Evolutionary conservation across 208 protist species (phyloP).

Genomic region (Porcisia hertigi): DNA sequence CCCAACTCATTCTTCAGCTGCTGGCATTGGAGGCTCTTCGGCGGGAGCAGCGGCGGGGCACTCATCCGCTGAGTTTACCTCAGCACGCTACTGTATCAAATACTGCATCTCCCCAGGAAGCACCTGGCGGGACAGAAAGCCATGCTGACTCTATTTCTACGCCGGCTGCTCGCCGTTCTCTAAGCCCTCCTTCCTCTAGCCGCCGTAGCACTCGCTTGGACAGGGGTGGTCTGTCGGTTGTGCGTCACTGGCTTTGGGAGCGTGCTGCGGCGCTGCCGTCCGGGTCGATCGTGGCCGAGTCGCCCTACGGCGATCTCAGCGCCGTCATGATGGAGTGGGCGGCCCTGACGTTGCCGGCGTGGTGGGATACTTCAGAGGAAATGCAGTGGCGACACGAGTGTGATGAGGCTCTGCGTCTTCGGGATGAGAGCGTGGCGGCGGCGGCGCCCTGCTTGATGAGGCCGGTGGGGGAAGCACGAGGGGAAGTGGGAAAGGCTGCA

Average conservation of each 20-base stretch:
- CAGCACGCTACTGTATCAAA: neutral
- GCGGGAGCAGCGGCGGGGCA: neutral
- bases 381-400: constrained; percentile 1
- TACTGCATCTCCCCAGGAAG: neutral
- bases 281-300: neutral
- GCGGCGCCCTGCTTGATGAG: too few species aligned
- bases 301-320: constrained; percentile 3
- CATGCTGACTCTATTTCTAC: neutral
- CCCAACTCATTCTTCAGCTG: constrained; percentile 16
- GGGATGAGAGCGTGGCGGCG: neutral
- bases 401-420: neutral
- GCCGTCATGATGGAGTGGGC: constrained; percentile 9
- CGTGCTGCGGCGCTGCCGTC: constrained; percentile 27
- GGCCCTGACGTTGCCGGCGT: constrained; percentile 7
- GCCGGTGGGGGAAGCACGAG: neutral
- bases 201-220: neutral
- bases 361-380: constrained; percentile 1
- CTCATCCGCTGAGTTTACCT: neutral
- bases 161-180: neutral
- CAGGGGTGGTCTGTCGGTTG: neutral
- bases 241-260: constrained; percentile 32
- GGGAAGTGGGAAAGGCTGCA: neutral
- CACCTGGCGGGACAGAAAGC: neutral
- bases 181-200: neutral
- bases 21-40: constrained; percentile 12